Conservation (phyloP, 352 stramenopile species). For the Proteromonas lacertae region DNA sequence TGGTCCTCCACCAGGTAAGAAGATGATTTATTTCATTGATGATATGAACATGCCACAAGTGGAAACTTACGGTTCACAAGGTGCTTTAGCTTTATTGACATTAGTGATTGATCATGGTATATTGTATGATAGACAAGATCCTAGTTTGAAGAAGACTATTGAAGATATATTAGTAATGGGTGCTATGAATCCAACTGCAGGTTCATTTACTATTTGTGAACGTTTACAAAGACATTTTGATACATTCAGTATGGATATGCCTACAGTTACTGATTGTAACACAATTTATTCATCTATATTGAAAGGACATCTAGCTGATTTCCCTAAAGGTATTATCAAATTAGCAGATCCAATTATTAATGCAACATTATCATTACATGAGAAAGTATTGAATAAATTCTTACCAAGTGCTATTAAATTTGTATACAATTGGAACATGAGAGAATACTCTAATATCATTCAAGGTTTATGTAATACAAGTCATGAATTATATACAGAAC, state of each 20-base stretch:
- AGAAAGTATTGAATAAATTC: constrained; percentile 42
- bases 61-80: constrained; percentile 59
- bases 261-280: constrained; percentile 27
- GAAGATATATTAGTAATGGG: constrained; percentile 58
- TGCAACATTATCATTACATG: constrained; percentile 46
- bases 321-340: constrained; percentile 14
- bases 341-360: constrained; percentile 37
- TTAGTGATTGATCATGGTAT: constrained; percentile 56
- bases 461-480: constrained; percentile 26
- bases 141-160: constrained; percentile 55
- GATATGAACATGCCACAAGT: constrained; percentile 54
- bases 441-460: constrained; percentile 30
- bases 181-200: constrained; percentile 47
- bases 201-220: constrained; percentile 45
- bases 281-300: constrained; percentile 41
- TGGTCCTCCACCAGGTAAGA: constrained; percentile 28
- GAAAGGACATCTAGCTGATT: constrained; percentile 21
- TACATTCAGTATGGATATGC: constrained; percentile 31
- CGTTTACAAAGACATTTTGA: constrained; percentile 52
- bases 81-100: constrained; percentile 54
- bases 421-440: constrained; percentile 65
- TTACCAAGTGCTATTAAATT: constrained; percentile 48
- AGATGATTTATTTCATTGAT: constrained; percentile 44
- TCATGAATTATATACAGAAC: constrained; percentile 11
- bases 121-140: constrained; percentile 59